Percentiles rank a stretch among this genome's conserved stretches.
Conservation (phyloP, 176 grass and related monocot genomes). For the Oropetium thomaeum region DNA sequence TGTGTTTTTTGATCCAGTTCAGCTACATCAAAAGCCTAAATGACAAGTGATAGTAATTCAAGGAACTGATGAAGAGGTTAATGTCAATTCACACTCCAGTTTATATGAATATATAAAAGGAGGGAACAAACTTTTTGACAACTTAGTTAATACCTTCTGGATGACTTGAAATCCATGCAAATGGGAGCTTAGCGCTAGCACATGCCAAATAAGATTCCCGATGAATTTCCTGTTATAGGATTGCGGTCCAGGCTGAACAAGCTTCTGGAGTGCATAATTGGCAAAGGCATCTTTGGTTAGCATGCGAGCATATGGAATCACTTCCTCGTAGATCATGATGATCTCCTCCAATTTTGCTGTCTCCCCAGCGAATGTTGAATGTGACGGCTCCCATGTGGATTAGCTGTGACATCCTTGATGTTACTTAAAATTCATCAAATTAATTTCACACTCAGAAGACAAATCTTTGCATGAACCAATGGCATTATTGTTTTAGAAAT, state of each 20-base stretch:
- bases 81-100: not conserved
- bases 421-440: no score
- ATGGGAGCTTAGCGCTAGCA: slow-evolving; percentile 40
- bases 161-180: slow-evolving; percentile 39
- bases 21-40: slow-evolving; percentile 48
- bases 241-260: slow-evolving; percentile 46
- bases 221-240: slow-evolving; percentile 40
- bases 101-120: no score
- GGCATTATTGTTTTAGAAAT: no score
- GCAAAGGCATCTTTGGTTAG: slow-evolving; percentile 43
- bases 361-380: slow-evolving; percentile 41
- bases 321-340: slow-evolving; percentile 45
- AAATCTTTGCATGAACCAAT: no score
- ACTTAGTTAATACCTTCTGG: slow-evolving; percentile 38
- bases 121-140: no score
- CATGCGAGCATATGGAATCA: not conserved
- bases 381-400: slow-evolving; percentile 34
- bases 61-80: not conserved
- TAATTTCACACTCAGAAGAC: no score
- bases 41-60: not conserved
- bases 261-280: slow-evolving; percentile 56
- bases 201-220: slow-evolving; percentile 25
- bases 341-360: slow-evolving; percentile 35
- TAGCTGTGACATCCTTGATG: no score
- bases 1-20: slow-evolving; percentile 41